Percentiles rank a stretch among this genome's conserved stretches.
These are phyloP conservation scores for Lasiodiplodia hormozganensis DNA, from an alignment of 2,329 filamentous ascomycete species.

Conservation along the genomic window DNA sequence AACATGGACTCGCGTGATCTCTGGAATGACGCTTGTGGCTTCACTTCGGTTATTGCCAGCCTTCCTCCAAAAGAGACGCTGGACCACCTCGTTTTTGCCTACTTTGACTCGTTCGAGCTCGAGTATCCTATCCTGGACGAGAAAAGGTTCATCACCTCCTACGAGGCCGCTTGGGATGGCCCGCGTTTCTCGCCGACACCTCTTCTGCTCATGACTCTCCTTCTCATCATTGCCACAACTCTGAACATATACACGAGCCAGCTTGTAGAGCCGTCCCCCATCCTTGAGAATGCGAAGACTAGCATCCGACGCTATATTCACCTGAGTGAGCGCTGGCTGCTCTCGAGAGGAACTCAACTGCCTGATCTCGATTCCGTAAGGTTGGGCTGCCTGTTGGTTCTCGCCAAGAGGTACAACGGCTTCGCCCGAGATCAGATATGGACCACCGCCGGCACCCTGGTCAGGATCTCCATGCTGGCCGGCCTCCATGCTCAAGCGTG, in stretches of 20 bases:
- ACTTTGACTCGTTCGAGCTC: constrained; percentile 19
- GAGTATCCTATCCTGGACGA: constrained; percentile 22
- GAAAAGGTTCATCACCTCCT: constrained; percentile 9
- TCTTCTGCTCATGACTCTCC: constrained; percentile 14
- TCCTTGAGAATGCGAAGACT: background rate
- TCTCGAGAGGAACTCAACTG: constrained; percentile 2
- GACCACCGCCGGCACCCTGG: constrained; percentile 41
- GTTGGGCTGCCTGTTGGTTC: constrained; percentile 9
- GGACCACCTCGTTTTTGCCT: constrained; percentile 10
- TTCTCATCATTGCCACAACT: constrained; percentile 10
- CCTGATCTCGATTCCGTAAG: constrained; percentile 9
- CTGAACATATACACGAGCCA: constrained; percentile 3
- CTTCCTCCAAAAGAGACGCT: constrained; percentile 2
- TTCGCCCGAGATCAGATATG: constrained; percentile 15
- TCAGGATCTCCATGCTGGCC: constrained; percentile 52
- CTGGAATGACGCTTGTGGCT: constrained; percentile 1
- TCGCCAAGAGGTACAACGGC: constrained; percentile 21
- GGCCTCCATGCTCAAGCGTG: constrained; percentile 50
- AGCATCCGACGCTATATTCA: constrained; percentile 9
- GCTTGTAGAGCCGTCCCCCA: background rate
- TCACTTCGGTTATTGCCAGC: constrained; percentile 17
- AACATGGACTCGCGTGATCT: constrained; percentile 23
- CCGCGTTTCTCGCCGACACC: constrained; percentile 2
- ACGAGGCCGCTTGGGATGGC: constrained; percentile 17
- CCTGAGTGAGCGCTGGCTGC: constrained; percentile 16